Percentiles rank a stretch among this genome's conserved stretches.
These are phyloP conservation scores for Epichloe aotearoae DNA, from an alignment of 2,329 filamentous ascomycete genomes.

Conservation along the genomic window DNA sequence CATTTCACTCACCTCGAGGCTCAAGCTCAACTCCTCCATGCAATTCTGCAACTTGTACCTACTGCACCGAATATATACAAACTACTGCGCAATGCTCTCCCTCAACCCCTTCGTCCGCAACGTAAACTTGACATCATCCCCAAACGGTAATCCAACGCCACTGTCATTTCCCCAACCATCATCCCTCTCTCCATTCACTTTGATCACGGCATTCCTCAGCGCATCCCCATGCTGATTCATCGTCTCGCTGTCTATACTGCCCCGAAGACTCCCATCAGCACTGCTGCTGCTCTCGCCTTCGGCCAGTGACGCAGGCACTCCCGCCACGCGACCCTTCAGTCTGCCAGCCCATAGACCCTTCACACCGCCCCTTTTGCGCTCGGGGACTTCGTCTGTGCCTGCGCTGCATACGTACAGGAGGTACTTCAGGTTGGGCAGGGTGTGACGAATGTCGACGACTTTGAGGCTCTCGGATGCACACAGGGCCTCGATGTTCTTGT, in stretches of 20 bases:
- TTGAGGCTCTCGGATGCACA: conserved; percentile 56
- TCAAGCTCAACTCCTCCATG: too few species aligned
- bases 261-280: conserved; percentile 26
- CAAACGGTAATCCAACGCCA: conserved; percentile 30
- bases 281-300: conserved; percentile 27
- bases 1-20: too few species aligned
- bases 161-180: conserved; percentile 9
- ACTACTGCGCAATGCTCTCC: conserved; percentile 24
- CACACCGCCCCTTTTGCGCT: conserved; percentile 47
- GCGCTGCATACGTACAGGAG: conserved; percentile 80
- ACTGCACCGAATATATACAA: not conserved
- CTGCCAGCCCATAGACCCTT: conserved; percentile 42
- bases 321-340: conserved; percentile 22
- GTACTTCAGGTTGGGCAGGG: conserved; percentile 86
- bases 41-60: not conserved
- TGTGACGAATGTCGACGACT: conserved; percentile 82
- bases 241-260: conserved; percentile 30
- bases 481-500: conserved; percentile 76
- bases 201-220: conserved; percentile 19
- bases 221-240: conserved; percentile 26
- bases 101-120: conserved; percentile 43
- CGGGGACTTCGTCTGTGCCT: conserved; percentile 50
- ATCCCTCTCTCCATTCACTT: conserved; percentile 10
- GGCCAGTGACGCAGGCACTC: conserved; percentile 8
- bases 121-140: conserved; percentile 31